Conservation (phyloP, 768 basidiomycete genomes). For the Sarcodon aspratus region DNA sequence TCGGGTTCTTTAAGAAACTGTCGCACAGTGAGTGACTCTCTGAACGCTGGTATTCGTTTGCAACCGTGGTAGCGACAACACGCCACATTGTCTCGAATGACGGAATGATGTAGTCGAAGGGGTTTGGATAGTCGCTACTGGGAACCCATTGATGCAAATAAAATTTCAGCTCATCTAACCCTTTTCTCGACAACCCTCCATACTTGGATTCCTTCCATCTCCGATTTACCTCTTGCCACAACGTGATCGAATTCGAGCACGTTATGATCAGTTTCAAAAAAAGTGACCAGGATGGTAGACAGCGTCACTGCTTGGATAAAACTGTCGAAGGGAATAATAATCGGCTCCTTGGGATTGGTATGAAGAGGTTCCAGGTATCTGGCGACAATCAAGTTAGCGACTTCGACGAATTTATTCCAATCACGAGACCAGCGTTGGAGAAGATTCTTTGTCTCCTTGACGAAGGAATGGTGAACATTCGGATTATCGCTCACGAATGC, state of each 20-base stretch:
- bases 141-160: too few species aligned
- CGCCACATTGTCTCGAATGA: slow-evolving; percentile 57
- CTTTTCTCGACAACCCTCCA: too few species aligned
- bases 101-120: slow-evolving; percentile 43
- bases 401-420: slow-evolving; percentile 23
- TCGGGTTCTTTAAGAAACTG: slow-evolving; percentile 23
- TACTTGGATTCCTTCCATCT: too few species aligned
- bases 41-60: slow-evolving; percentile 23
- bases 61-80: slow-evolving; percentile 34
- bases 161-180: too few species aligned
- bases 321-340: slow-evolving; percentile 18
- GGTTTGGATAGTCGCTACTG: slow-evolving; percentile 18
- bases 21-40: slow-evolving; percentile 19
- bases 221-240: background rate
- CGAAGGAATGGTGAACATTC: slow-evolving; percentile 24
- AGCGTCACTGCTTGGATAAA: slow-evolving; percentile 36
- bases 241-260: slow-evolving; percentile 23
- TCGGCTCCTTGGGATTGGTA: background rate
- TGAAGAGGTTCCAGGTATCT: background rate
- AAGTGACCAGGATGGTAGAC: slow-evolving; percentile 27
- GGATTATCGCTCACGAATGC: slow-evolving; percentile 37
- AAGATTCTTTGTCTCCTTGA: slow-evolving; percentile 8
- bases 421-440: slow-evolving; percentile 5
- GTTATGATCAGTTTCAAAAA: slow-evolving; percentile 23
- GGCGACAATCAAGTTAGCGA: slow-evolving; percentile 19